Base-by-base conservation (phyloP, 2,329 filamentous ascomycete species). In the Xenoacremonium recifei region DNA sequence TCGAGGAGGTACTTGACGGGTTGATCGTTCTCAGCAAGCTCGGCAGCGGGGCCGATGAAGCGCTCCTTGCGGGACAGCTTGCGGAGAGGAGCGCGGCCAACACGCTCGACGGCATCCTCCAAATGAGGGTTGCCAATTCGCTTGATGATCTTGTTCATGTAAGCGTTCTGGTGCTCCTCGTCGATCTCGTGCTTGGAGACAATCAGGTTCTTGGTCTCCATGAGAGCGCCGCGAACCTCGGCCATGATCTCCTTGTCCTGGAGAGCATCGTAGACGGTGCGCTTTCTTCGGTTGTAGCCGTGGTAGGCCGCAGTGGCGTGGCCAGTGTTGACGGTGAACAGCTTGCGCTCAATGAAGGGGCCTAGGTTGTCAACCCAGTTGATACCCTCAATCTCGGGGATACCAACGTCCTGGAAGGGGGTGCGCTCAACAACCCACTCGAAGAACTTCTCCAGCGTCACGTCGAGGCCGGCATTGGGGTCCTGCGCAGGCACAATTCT, bases 291-390 rank as follows among this genome's bases (percentile, higher is more conserved):
- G 71, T 90, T 79, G 78, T 95, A 87, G 41, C 91, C 92, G 68
- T 93, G 91, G 79, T 97, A 97, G 46, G 93, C 92, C 16, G 91
- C 91, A 6, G 92, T 95, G 46, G 93, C 93, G 65, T 99, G 93
- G 42, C 90, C 87, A 17, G 93, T 99, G 80, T 99, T 99, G 79
- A 99, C 92, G 17, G 93, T 99, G 78, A 91, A 99, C 52, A 99
- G 84, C 80, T 99, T 99, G 69, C 93, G 91, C 82, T 99, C 93
- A 60, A 99, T 97, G 74, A 92, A 99, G 44, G 93, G 93, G 63
- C 84, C 79, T 21, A 99, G 82, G 71, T 97, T 79, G 51, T 89
- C 83, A 45, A 97, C 93, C 82, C 89, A 96, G 72, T 95, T 87
- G 64, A 97, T 85, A 46, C 91, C 92, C 53, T 93, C 69, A 60